A percentile compares a stretch with the other conserved stretches of the same genome.
These are phyloP conservation scores for Dichotomocladium elegans DNA, from an alignment of 371 early-diverging fungal species.

Conservation along the genomic window DNA sequence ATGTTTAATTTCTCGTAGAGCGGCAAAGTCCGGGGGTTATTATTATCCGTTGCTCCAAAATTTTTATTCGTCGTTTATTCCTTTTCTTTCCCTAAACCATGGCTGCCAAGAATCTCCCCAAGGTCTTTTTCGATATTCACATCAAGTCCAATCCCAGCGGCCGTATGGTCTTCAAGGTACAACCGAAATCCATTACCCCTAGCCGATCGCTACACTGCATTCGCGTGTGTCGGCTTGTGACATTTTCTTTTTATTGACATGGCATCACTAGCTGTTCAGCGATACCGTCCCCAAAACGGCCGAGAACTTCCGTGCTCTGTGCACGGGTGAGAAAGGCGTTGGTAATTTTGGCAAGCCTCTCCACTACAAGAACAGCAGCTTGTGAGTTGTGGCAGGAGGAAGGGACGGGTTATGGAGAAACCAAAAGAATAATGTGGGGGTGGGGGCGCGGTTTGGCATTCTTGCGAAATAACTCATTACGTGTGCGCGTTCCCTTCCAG, in stretches of 20 bases:
- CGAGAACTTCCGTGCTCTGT: constrained; percentile 93
- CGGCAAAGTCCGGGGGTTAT: background rate
- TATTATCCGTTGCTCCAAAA: background rate
- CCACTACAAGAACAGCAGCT: constrained; percentile 79
- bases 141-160: constrained; percentile 56
- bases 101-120: constrained; percentile 22
- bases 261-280: constrained; percentile 63
- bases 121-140: constrained; percentile 64
- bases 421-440: background rate
- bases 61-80: too few species aligned
- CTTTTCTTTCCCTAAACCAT: background rate
- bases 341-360: constrained; percentile 64
- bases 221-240: too few species aligned
- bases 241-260: background rate
- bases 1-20: background rate
- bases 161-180: constrained; percentile 24
- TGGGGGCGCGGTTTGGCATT: too few species aligned
- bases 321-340: constrained; percentile 75
- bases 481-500: constrained; percentile 16
- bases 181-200: background rate
- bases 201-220: too few species aligned
- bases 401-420: too few species aligned
- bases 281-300: constrained; percentile 96
- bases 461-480: background rate
- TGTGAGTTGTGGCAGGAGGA: constrained; percentile 61